Evolutionary conservation across 768 basidiomycete species (phyloP).

Genomic region (Phylloporus scabripes): DNA sequence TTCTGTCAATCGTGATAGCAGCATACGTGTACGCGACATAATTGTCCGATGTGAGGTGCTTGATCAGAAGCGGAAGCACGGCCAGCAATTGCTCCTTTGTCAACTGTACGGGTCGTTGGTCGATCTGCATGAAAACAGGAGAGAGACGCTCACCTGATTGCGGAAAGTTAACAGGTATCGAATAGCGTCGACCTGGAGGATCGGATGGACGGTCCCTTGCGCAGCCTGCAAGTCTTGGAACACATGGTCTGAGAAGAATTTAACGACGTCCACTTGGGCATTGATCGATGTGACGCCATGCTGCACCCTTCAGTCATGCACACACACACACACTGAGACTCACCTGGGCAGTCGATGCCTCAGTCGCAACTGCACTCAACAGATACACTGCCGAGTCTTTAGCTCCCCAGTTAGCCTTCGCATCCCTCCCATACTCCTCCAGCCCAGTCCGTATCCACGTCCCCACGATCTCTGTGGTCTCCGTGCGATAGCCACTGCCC

Average conservation of each 20-base stretch:
- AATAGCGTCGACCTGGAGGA: slow-evolving; percentile 94
- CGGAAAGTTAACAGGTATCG: slow-evolving; percentile 92
- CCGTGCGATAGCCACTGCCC: slow-evolving; percentile 68
- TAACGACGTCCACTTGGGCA: slow-evolving; percentile 85
- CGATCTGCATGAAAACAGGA: not conserved
- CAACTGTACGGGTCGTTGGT: slow-evolving; percentile 43
- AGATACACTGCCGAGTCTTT: slow-evolving; percentile 94
- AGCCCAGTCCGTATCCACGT: slow-evolving; percentile 79
- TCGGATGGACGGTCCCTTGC: slow-evolving; percentile 69
- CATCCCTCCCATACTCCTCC: slow-evolving; percentile 58
- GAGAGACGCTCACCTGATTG: slow-evolving; percentile 62
- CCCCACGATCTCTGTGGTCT: slow-evolving; percentile 84
- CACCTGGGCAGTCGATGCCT: slow-evolving; percentile 82
- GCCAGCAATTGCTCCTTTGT: slow-evolving; percentile 91
- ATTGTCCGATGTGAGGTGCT: slow-evolving; percentile 75
- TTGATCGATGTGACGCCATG: slow-evolving; percentile 95
- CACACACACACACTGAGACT: not conserved
- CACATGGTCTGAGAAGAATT: slow-evolving; percentile 92
- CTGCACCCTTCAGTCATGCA: slow-evolving; percentile 31
- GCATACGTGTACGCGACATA: slow-evolving; percentile 96
- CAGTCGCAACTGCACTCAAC: slow-evolving; percentile 87
- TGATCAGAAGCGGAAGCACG: slow-evolving; percentile 81
- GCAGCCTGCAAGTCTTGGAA: slow-evolving; percentile 78
- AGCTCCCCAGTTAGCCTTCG: slow-evolving; percentile 68
- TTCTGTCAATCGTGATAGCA: slow-evolving; percentile 95